A percentile compares a stretch with the other conserved stretches of the same genome.
Conservation (phyloP, 768 basidiomycete species). For the Thelephora ganbajun region DNA sequence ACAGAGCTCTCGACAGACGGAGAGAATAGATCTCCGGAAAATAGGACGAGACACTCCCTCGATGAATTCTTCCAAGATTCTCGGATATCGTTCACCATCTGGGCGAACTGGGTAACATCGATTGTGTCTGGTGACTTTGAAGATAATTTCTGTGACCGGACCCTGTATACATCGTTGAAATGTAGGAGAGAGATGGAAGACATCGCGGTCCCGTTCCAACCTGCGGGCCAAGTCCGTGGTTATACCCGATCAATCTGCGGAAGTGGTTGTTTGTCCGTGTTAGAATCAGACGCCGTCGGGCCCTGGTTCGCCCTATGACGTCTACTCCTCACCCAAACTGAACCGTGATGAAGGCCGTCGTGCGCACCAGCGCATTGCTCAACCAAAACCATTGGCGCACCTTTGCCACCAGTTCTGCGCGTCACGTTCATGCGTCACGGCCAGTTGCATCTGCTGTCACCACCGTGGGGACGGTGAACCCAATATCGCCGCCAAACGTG, state of each 20-base stretch:
- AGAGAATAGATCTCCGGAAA: constrained; percentile 83
- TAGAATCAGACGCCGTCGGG: constrained; percentile 11
- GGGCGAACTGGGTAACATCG: constrained; percentile 78
- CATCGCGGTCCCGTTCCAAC: constrained; percentile 14
- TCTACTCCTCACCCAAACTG: constrained; percentile 2
- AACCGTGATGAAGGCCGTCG: not conserved
- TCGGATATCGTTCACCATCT: constrained; percentile 50
- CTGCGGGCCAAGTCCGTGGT: no score
- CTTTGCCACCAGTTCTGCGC: not conserved
- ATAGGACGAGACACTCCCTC: constrained; percentile 65
- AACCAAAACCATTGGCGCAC: not conserved
- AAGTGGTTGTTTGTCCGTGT: constrained; percentile 12
- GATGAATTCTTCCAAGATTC: constrained; percentile 42
- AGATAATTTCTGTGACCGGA: constrained; percentile 56
- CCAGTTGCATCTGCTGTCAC: no score
- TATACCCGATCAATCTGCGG: not conserved
- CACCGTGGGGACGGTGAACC: not conserved
- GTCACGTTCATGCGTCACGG: not conserved
- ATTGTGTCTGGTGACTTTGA: constrained; percentile 46
- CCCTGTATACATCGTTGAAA: constrained; percentile 79
- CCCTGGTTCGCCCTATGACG: constrained; percentile 11
- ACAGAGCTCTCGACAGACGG: constrained; percentile 81
- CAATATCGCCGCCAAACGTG: constrained; percentile 3
- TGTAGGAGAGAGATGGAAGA: constrained; percentile 36
- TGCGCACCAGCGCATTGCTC: not conserved